Conservation (phyloP, 2,329 filamentous ascomycete species). For the Microcera coccophila region DNA sequence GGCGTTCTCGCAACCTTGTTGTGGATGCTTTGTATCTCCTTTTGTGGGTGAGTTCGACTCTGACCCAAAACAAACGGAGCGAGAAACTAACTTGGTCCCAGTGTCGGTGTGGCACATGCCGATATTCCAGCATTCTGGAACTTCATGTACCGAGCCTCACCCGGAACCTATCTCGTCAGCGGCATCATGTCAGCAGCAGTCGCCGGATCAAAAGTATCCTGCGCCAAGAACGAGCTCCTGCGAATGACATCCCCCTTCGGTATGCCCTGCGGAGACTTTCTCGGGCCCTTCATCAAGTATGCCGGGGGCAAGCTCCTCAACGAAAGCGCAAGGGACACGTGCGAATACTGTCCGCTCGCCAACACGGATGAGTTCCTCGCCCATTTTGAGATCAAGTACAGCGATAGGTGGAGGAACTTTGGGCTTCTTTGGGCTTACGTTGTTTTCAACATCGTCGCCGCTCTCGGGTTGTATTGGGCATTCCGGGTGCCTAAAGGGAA, state of each 20-base stretch:
- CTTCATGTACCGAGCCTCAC: constrained; percentile 66
- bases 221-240: constrained; percentile 43
- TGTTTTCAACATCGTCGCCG: constrained; percentile 44
- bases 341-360: constrained; percentile 40
- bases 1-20: constrained; percentile 38
- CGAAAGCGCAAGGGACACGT: constrained; percentile 37
- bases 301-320: constrained; percentile 48
- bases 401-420: constrained; percentile 52
- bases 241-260: constrained; percentile 51
- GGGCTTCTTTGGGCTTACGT: constrained; percentile 52
- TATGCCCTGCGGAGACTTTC: constrained; percentile 49
- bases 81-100: constrained; percentile 16
- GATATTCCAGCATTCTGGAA: constrained; percentile 65
- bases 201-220: constrained; percentile 18
- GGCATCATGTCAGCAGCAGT: constrained; percentile 48
- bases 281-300: constrained; percentile 39
- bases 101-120: constrained; percentile 56
- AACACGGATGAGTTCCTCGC: constrained; percentile 38
- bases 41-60: constrained; percentile 37
- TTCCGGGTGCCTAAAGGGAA: constrained; percentile 30
- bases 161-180: constrained; percentile 64
- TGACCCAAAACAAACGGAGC: constrained; percentile 29
- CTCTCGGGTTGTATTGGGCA: constrained; percentile 47
- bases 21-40: constrained; percentile 25
- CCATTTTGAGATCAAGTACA: constrained; percentile 42